phyloP scores from a whole-genome alignment of 371 early-diverging fungal species.

The Rhizopus arrhizus region DNA sequence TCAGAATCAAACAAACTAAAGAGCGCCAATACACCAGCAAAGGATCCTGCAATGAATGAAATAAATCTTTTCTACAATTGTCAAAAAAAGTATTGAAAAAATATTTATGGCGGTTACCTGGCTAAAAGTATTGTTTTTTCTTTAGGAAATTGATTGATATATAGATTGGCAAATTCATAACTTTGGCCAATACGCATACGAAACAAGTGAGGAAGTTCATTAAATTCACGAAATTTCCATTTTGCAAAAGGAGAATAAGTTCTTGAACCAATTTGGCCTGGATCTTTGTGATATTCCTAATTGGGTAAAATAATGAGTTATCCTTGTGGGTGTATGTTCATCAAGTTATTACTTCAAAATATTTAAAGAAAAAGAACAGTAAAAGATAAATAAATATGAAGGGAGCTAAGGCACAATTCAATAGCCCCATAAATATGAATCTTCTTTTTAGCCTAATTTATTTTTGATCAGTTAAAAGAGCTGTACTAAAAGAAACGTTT shows the following conservation, averaged over 20 bases:
- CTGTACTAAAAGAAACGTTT: slow-evolving; percentile 5
- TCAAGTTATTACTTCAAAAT: slow-evolving; percentile 81
- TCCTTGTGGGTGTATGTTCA: not conserved
- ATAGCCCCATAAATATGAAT: slow-evolving; percentile 84
- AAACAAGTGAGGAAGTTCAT: slow-evolving; percentile 93
- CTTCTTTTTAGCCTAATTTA: slow-evolving; percentile 70
- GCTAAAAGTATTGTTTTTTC: slow-evolving; percentile 77
- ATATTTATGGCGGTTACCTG: slow-evolving; percentile 43
- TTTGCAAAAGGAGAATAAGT: slow-evolving; percentile 84
- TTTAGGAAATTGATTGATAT: slow-evolving; percentile 90
- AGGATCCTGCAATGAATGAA: slow-evolving; percentile 86
- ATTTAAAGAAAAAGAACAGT: slow-evolving; percentile 87
- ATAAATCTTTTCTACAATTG: slow-evolving; percentile 66
- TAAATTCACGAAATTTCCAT: slow-evolving; percentile 96
- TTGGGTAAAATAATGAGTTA: not conserved
- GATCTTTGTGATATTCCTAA: slow-evolving; percentile 88
- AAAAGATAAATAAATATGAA: slow-evolving; percentile 84
- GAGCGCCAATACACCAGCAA: slow-evolving; percentile 82
- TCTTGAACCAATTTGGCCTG: slow-evolving; percentile 79
- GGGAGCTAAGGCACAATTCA: slow-evolving; percentile 86
- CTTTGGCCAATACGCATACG: slow-evolving; percentile 73
- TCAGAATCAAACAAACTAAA: slow-evolving; percentile 89
- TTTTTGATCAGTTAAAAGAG: not conserved
- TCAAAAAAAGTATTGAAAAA: not conserved
- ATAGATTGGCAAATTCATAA: slow-evolving; percentile 74